These are phyloP conservation scores for Rhizopus arrhizus DNA, from an alignment of 371 early-diverging fungal genomes.

Conservation along the genomic window DNA sequence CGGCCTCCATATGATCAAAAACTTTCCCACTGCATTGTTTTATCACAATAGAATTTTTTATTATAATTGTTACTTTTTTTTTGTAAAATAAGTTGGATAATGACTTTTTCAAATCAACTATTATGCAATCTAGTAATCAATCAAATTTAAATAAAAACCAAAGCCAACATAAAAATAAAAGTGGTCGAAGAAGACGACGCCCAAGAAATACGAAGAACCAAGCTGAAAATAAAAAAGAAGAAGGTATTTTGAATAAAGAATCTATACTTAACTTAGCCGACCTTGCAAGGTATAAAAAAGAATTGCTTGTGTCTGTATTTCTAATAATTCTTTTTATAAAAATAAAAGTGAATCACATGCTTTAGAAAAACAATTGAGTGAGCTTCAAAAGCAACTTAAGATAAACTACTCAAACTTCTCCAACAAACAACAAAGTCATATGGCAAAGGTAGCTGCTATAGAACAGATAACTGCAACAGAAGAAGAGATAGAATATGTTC, in stretches of 20 bases:
- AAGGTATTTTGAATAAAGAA: constrained; percentile 4
- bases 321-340: neutral
- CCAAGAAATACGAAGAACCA: constrained; percentile 28
- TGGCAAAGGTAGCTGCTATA: constrained; percentile 33
- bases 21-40: too few species aligned
- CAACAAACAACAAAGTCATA: constrained; percentile 40
- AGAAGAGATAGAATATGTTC: constrained; percentile 51
- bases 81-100: constrained; percentile 2
- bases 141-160: constrained; percentile 9
- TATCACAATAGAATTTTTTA: constrained; percentile 1
- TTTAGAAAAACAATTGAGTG: constrained; percentile 48
- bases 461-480: constrained; percentile 50
- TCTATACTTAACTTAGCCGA: constrained; percentile 23
- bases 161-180: neutral
- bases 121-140: constrained; percentile 1
- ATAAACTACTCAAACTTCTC: constrained; percentile 43
- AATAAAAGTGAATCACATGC: constrained; percentile 48
- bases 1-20: too few species aligned
- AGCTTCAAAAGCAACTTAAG: constrained; percentile 47
- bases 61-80: neutral
- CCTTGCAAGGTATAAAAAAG: constrained; percentile 28
- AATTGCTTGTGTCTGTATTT: neutral
- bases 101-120: constrained; percentile 3
- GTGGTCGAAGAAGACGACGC: constrained; percentile 13
- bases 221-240: constrained; percentile 13